Conservation (phyloP, 2,329 filamentous ascomycete genomes). For the Gremmenia infestans region DNA sequence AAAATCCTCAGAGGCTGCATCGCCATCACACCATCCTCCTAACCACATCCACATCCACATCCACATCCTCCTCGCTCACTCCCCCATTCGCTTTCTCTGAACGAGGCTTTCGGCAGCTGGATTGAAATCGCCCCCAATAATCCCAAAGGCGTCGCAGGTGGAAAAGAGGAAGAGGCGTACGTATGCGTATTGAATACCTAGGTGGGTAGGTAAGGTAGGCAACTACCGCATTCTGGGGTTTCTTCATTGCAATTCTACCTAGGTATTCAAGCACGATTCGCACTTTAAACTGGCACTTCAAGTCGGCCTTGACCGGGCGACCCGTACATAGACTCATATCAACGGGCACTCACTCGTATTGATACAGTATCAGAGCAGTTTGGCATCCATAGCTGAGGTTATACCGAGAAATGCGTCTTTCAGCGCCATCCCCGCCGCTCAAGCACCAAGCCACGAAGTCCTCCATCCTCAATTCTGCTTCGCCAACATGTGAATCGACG, state of each 20-base stretch:
- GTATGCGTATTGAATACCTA: not conserved
- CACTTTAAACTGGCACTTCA: not conserved
- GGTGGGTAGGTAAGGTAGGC: not conserved
- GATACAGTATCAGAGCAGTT: not conserved
- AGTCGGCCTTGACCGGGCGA: not conserved
- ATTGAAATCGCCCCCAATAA: not conserved
- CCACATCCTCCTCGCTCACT: not conserved
- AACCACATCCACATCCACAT: not conserved
- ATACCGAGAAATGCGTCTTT: not conserved
- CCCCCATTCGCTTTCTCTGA: not conserved
- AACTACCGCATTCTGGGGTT: not conserved
- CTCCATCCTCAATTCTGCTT: not conserved
- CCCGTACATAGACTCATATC: not conserved
- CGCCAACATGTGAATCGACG: not conserved
- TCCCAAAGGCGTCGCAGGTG: not conserved
- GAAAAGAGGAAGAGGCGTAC: not conserved
- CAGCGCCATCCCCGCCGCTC: not conserved
- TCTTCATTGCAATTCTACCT: not conserved
- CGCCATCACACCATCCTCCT: not conserved
- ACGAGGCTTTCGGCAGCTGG: not conserved
- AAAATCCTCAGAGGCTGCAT: not conserved
- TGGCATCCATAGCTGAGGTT: not conserved
- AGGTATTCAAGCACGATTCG: not conserved
- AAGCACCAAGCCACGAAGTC: not conserved
- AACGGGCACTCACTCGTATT: not conserved